Evolutionary conservation across 164 flowering plant genomes (phyloP), one percentile per base, ranked within the genome.

Genomic region (Akebia trifoliata): DNA sequence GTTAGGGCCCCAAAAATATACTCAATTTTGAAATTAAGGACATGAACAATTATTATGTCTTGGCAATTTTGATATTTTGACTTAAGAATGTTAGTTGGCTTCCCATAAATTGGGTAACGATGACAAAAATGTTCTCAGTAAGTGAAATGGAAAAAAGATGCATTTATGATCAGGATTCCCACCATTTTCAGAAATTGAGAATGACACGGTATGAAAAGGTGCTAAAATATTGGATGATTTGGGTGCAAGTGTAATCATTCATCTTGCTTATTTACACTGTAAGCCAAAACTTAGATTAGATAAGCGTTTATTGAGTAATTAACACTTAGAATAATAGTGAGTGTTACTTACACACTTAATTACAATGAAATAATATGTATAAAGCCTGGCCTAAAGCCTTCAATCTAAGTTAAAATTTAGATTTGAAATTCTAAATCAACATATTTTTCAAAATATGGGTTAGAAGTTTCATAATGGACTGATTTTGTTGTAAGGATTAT

Each of bases 81-180:
- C 2, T 3, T 5, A 14, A n/a, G 26, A 47, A 47, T 11, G 2
- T 47, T 26, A 10, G 51, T 17, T 26, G n/a, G 17, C 14, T 47
- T 12, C 12, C 6, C 17, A 47, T 47, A 47, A 10, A 24, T 47
- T 8, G 8, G 29, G 32, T 26, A 47, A 25, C 20, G 32, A 47
- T 18, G 51, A 47, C 31, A 8, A 26, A 17, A 1, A 9, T 5
- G 20, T 42, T n/a, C n/a, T n/a, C n/a, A n/a, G 37, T 8, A 34
- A 34, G 10, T 34, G 37, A 7, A 1, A 7, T 34, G 7, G 37
- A 7, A 12, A 31, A 17, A 31, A 17, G 22, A 24, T 9, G 32
- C 34, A 48, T 48, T 48, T 20, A 28, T 48, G 52, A 48, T 48
- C 4, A 48, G n/a, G 46, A 48, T 48, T 46, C n/a, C 50, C 29